Percentiles rank a stretch among this genome's conserved stretches.
Conservation (phyloP, 2,329 filamentous ascomycete genomes). For the Pseudocercospora musae region DNA sequence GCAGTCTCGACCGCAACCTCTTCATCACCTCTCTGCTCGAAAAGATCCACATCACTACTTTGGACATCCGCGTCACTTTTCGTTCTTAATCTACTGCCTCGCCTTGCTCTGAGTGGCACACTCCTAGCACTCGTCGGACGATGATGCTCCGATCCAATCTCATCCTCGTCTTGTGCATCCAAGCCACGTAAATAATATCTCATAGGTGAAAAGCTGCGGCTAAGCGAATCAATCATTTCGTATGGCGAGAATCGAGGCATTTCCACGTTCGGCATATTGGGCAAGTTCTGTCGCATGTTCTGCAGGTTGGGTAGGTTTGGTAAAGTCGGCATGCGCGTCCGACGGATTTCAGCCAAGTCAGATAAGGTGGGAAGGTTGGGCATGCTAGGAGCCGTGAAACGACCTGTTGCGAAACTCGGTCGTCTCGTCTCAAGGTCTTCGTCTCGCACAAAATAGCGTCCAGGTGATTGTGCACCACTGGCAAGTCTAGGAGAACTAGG, state of each 20-base stretch:
- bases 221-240: slow-evolving; percentile 47
- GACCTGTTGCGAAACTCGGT: slow-evolving; percentile 25
- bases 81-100: slow-evolving; percentile 13
- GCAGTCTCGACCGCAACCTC: slow-evolving; percentile 32
- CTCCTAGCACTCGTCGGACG: slow-evolving; percentile 18
- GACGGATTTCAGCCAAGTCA: slow-evolving; percentile 21
- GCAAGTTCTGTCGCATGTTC: slow-evolving; percentile 13
- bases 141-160: not conserved
- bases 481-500: slow-evolving; percentile 21
- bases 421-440: slow-evolving; percentile 25
- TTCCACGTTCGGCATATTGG: slow-evolving; percentile 30
- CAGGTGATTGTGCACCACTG: slow-evolving; percentile 28
- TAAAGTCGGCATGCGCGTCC: slow-evolving; percentile 30
- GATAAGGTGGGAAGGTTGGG: slow-evolving; percentile 34
- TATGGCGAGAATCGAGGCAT: slow-evolving; percentile 43
- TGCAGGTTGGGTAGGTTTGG: slow-evolving; percentile 25
- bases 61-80: slow-evolving; percentile 8
- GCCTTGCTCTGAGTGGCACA: slow-evolving; percentile 15
- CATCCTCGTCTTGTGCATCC: slow-evolving; percentile 25
- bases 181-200: slow-evolving; percentile 42
- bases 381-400: slow-evolving; percentile 32
- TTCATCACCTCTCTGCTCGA: slow-evolving; percentile 27
- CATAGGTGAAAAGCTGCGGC: slow-evolving; percentile 45
- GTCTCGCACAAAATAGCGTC: slow-evolving; percentile 34
- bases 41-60: slow-evolving; percentile 22